These are phyloP conservation scores for Penicillium salamii DNA, from an alignment of 495 filamentous ascomycete genomes.

Conservation along the genomic window DNA sequence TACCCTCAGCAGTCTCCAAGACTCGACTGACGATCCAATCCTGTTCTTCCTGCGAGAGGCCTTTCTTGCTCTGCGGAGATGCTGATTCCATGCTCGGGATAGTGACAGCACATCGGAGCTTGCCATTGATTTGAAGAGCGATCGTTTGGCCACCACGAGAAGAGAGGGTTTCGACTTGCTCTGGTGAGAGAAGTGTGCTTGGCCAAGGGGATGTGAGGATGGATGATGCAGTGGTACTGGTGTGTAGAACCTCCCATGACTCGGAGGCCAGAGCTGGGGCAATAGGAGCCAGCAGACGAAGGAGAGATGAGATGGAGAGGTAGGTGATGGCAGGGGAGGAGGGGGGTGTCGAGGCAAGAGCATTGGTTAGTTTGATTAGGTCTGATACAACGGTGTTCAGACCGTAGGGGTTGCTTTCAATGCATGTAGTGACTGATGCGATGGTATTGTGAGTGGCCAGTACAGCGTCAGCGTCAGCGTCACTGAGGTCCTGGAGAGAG, in stretches of 20 bases:
- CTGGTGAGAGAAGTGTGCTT: slow-evolving; percentile 30
- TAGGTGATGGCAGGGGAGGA: slow-evolving; percentile 34
- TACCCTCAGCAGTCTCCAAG: slow-evolving; percentile 44
- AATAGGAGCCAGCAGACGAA: slow-evolving; percentile 73
- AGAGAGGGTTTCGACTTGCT: slow-evolving; percentile 48
- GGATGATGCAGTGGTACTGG: slow-evolving; percentile 12
- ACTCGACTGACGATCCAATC: slow-evolving; percentile 58
- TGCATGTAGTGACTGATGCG: slow-evolving; percentile 61
- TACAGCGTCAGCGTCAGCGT: slow-evolving; percentile 57
- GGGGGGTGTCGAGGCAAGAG: slow-evolving; percentile 41
- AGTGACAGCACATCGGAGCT: slow-evolving; percentile 60
- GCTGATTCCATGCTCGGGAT: slow-evolving; percentile 40
- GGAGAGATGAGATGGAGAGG: slow-evolving; percentile 45
- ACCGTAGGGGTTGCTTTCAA: slow-evolving; percentile 61
- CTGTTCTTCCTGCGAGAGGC: slow-evolving; percentile 31
- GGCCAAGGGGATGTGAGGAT: slow-evolving; percentile 58
- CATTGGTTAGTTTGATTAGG: slow-evolving; percentile 75
- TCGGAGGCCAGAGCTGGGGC: slow-evolving; percentile 77
- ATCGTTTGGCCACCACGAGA: slow-evolving; percentile 45
- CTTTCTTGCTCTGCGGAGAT: slow-evolving; percentile 10
- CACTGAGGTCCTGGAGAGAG: slow-evolving; percentile 32
- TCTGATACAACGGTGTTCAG: slow-evolving; percentile 82
- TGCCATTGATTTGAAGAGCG: slow-evolving; percentile 76
- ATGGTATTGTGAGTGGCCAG: slow-evolving; percentile 65
- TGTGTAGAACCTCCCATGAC: slow-evolving; percentile 65